Conservation (phyloP, 805 yeast species). For the Yarrowia sp. region DNA sequence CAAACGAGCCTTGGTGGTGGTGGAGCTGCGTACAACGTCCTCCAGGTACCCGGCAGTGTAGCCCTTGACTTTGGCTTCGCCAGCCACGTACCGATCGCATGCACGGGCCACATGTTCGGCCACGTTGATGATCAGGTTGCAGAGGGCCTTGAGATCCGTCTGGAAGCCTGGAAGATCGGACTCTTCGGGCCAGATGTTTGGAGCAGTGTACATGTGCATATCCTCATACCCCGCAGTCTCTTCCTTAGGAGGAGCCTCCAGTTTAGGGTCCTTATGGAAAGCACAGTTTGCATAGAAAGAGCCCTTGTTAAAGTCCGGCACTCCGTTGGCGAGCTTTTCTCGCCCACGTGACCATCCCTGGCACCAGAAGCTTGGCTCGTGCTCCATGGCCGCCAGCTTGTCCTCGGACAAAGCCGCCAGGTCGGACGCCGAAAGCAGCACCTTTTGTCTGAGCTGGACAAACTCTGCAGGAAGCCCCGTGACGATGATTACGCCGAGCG, state of each 20-base stretch:
- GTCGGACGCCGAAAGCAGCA: conserved; percentile 45
- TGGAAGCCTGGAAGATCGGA: conserved; percentile 33
- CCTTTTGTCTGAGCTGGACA: conserved; percentile 43
- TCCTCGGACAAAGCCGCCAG: conserved; percentile 44
- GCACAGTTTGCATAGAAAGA: conserved; percentile 60
- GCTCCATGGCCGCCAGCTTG: conserved; percentile 44
- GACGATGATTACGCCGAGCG: conserved; percentile 55
- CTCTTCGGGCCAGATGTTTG: conserved; percentile 54
- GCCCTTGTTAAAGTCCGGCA: conserved; percentile 53
- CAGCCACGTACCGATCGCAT: conserved; percentile 48
- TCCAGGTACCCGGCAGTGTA: conserved; percentile 45
- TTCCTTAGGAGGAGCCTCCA: conserved; percentile 47
- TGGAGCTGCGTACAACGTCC: conserved; percentile 48
- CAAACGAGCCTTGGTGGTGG: conserved; percentile 57
- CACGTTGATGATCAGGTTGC: conserved; percentile 49
- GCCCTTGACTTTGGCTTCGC: conserved; percentile 31
- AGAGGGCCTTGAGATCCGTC: conserved; percentile 30
- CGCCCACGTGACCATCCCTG: conserved; percentile 64
- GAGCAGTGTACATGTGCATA: conserved; percentile 47
- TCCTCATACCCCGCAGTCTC: conserved; percentile 37
- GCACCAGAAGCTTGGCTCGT: conserved; percentile 51
- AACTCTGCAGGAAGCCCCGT: conserved; percentile 45
- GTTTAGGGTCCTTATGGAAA: conserved; percentile 45
- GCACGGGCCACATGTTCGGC: conserved; percentile 53
- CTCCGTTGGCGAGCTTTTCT: conserved; percentile 48